Conservation (phyloP, 805 yeast genomes). For the Grigorovia yakushimaensis region DNA sequence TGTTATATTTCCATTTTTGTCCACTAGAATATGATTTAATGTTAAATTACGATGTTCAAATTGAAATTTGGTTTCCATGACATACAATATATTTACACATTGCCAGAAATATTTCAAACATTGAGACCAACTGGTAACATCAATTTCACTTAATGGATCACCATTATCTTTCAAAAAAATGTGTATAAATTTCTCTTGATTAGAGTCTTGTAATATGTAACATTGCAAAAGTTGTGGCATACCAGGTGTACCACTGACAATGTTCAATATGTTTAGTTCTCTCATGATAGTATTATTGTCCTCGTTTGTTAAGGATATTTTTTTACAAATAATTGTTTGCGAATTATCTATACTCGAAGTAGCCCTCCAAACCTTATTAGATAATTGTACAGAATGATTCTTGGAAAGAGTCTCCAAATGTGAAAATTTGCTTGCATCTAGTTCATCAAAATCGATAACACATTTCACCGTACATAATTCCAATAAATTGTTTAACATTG, state of each 20-base stretch:
- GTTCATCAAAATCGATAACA: constrained; percentile 9
- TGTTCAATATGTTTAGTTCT: constrained; percentile 18
- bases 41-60: constrained; percentile 70
- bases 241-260: constrained; percentile 24
- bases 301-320: constrained; percentile 12
- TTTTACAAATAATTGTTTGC: constrained; percentile 15
- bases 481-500: constrained; percentile 17
- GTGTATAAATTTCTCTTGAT: constrained; percentile 9
- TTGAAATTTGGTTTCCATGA: constrained; percentile 40
- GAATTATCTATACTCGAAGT: constrained; percentile 8
- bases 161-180: constrained; percentile 24
- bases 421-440: background rate
- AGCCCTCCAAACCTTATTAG: constrained; percentile 15
- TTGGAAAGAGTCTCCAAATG: constrained; percentile 8
- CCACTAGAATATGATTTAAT: constrained; percentile 52
- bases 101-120: constrained; percentile 42
- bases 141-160: constrained; percentile 11
- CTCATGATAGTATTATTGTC: constrained; percentile 18
- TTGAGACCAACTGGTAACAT: constrained; percentile 16
- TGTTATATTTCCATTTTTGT: constrained; percentile 33
- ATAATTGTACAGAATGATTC: constrained; percentile 8
- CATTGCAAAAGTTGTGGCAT: constrained; percentile 18
- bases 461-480: constrained; percentile 18
- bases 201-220: constrained; percentile 9
- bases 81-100: constrained; percentile 38